Conservation (phyloP, 2,329 filamentous ascomycete genomes). For the Aspergillus sergii region DNA sequence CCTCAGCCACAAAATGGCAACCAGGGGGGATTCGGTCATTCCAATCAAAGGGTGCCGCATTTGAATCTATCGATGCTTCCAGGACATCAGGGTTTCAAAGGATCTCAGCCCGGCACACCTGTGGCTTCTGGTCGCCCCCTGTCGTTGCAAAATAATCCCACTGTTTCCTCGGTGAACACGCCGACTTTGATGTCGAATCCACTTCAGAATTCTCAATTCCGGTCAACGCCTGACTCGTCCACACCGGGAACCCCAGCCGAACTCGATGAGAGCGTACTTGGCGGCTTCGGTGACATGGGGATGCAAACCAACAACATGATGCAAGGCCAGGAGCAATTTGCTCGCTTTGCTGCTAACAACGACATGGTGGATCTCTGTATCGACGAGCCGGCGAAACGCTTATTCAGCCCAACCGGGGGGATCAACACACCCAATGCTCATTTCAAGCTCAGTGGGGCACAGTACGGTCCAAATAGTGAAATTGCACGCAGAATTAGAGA, state of each 20-base stretch:
- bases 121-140: slow-evolving; percentile 69
- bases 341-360: slow-evolving; percentile 49
- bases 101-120: slow-evolving; percentile 84
- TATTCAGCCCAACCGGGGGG: slow-evolving; percentile 83
- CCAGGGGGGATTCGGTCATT: slow-evolving; percentile 62
- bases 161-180: slow-evolving; percentile 95
- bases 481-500: slow-evolving; percentile 67
- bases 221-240: slow-evolving; percentile 65
- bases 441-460: slow-evolving; percentile 73
- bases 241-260: slow-evolving; percentile 71
- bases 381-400: slow-evolving; percentile 89
- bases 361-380: slow-evolving; percentile 68
- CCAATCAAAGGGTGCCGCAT: slow-evolving; percentile 62
- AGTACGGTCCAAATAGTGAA: slow-evolving; percentile 76
- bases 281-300: slow-evolving; percentile 63
- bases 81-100: slow-evolving; percentile 75
- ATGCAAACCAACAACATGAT: slow-evolving; percentile 53
- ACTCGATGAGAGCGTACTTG: slow-evolving; percentile 73
- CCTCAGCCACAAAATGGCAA: slow-evolving; percentile 70
- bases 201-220: slow-evolving; percentile 58
- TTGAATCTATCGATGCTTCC: slow-evolving; percentile 79
- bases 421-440: slow-evolving; percentile 69
- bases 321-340: slow-evolving; percentile 44
- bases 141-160: slow-evolving; percentile 87
- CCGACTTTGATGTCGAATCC: slow-evolving; percentile 84